Base-by-base conservation (phyloP, 2,329 filamentous ascomycete species). In the Podosphaera fusca region DNA sequence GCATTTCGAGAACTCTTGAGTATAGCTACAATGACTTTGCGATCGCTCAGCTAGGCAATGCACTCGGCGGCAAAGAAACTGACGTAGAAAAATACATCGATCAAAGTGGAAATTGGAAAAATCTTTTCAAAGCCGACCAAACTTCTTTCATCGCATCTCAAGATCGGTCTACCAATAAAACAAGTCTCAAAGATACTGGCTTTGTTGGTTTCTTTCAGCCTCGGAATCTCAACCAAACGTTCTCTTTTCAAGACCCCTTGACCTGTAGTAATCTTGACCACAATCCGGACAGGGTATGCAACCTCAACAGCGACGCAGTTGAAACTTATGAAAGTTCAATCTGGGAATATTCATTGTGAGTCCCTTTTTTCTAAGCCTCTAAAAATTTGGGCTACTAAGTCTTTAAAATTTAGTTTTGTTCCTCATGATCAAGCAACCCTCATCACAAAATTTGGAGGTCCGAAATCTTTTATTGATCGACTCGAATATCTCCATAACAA, bases 11-110 rank as follows among this genome's bases (percentile, higher is more conserved):
- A 6, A 87, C 84, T 0, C 75, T 88, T 0, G 85, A 88, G 66
- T 89, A 89, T 65, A 78, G 81, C 5, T 88, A 88, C 67, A 80
- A 88, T 61, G 85, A 88, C 69, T 89, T 79, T 63, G 80, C 78
- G 61, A 80, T 85, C 57, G 73, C 79, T 0, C 72, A 79, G 52
- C 76, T 87, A 57, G 82, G 82, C 0, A 72, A 73, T 8, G 72
- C 69, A 0, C 66, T 85, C 45, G 78, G 77, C 1, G 72, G 76
- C 10, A 70, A 71, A 2, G 58, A 31, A 35, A 68, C 65, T 0
- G 82, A 84, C 54, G 71, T 73, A 31, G 71, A 76, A 55, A 81
- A 76, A 64, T 87, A 86, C 59, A 64, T 76, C 0, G 67, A 67
- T 0, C 75, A 79, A 0, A 78, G 80, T 56, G 70, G 70, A 0